Conservation (phyloP, 2,329 filamentous ascomycete species). For the Byssoonygena ceratinophila region DNA sequence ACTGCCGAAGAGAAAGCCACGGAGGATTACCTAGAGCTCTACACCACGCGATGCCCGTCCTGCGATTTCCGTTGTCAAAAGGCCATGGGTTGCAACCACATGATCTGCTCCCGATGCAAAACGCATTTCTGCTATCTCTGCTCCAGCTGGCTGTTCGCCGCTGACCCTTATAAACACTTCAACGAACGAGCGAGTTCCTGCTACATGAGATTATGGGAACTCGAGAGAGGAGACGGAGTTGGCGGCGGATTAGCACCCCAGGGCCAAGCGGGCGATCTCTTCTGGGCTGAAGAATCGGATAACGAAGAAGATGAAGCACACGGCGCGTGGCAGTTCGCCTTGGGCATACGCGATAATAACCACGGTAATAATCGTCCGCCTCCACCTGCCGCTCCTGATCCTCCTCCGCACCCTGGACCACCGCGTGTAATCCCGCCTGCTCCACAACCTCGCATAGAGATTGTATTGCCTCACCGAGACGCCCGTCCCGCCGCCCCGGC, state of each 20-base stretch:
- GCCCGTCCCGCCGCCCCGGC: neutral
- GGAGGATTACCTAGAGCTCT: slow-evolving; percentile 66
- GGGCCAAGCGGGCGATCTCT: neutral
- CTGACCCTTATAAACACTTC: slow-evolving; percentile 81
- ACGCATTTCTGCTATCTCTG: slow-evolving; percentile 96
- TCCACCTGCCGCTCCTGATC: slow-evolving; percentile 34
- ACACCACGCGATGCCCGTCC: slow-evolving; percentile 82
- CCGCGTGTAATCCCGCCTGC: slow-evolving; percentile 15
- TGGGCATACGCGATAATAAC: slow-evolving; percentile 21
- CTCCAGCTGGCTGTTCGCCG: slow-evolving; percentile 68
- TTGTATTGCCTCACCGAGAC: neutral
- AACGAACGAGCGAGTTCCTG: slow-evolving; percentile 61
- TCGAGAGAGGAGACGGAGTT: slow-evolving; percentile 63
- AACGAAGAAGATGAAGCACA: slow-evolving; percentile 18
- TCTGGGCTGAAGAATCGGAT: slow-evolving; percentile 15
- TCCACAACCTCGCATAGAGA: slow-evolving; percentile 16
- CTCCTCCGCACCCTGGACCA: slow-evolving; percentile 28
- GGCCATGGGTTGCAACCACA: slow-evolving; percentile 90
- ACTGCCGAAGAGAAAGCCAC: slow-evolving; percentile 78
- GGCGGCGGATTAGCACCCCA: slow-evolving; percentile 21
- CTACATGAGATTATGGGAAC: slow-evolving; percentile 80
- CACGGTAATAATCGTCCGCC: slow-evolving; percentile 21
- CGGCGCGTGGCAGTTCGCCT: slow-evolving; percentile 14
- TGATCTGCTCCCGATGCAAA: slow-evolving; percentile 82
- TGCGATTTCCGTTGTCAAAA: slow-evolving; percentile 81